These are phyloP conservation scores for Prototheca stagnorum DNA, from an alignment of 163 green algal genomes.

Conservation along the genomic window DNA sequence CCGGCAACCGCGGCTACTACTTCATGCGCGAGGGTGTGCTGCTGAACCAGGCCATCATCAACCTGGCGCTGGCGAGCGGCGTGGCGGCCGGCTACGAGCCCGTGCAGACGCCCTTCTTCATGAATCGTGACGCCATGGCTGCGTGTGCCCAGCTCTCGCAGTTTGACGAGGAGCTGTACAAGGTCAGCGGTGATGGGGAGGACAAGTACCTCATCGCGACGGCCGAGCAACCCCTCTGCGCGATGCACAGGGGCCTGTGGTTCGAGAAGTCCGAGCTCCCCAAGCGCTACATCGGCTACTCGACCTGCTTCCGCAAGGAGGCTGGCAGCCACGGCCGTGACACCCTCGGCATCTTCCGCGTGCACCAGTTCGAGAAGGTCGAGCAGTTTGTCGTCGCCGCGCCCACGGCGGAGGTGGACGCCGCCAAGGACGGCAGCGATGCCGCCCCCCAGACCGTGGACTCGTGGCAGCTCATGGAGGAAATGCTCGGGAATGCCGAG, in stretches of 20 bases:
- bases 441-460: too few species aligned
- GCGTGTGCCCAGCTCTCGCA: conserved; percentile 94
- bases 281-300: conserved; percentile 82
- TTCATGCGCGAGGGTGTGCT: conserved; percentile 80
- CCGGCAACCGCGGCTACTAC: conserved; percentile 87
- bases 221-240: conserved; percentile 94
- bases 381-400: conserved; percentile 95
- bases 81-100: conserved; percentile 51
- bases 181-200: conserved; percentile 76
- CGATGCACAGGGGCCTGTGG: conserved; percentile 80
- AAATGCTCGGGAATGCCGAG: conserved; percentile 93
- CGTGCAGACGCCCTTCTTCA: conserved; percentile 97
- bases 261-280: conserved; percentile 48
- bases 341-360: conserved; percentile 96
- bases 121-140: conserved; percentile 81
- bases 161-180: conserved; percentile 99
- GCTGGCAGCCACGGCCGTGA: conserved; percentile 85
- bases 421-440: too few species aligned
- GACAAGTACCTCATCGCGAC: conserved; percentile 99
- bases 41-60: conserved; percentile 93
- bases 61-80: conserved; percentile 63
- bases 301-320: conserved; percentile 99
- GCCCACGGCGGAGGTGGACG: conserved; percentile 59
- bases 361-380: conserved; percentile 99
- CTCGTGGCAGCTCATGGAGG: conserved; percentile 81